Conservation (phyloP, 306 rosid species). For the Castanopsis chinensis region DNA sequence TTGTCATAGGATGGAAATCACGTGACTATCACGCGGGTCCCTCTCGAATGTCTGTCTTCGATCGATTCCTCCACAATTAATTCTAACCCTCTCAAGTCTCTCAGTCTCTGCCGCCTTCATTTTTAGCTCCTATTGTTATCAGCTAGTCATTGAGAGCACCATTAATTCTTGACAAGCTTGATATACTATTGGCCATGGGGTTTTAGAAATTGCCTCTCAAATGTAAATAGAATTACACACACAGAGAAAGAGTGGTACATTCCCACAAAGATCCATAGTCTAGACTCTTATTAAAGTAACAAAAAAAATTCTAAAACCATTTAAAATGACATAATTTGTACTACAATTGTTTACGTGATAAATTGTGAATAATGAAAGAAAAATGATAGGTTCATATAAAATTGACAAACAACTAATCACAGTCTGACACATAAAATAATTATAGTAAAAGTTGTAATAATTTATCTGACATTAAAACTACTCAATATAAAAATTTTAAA, state of each 20-base stretch:
- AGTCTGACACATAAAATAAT: too few relatives aligned
- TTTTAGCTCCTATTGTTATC: not conserved
- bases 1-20: constrained; percentile 21
- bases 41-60: constrained; percentile 48
- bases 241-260: too few relatives aligned
- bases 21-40: constrained; percentile 49
- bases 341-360: fast-evolving
- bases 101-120: not conserved
- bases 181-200: not conserved
- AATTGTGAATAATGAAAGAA: fast-evolving
- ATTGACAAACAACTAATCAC: fast-evolving
- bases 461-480: too few relatives aligned
- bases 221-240: not conserved
- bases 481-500: not conserved
- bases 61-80: constrained; percentile 33
- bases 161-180: not conserved
- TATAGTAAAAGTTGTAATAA: too few relatives aligned
- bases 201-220: not conserved
- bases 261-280: too few relatives aligned
- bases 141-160: not conserved
- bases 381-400: fast-evolving
- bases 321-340: too few relatives aligned
- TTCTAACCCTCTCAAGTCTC: not conserved
- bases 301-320: not conserved
- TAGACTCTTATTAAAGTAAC: too few relatives aligned